Evolutionary conservation across 176 grass and related monocot genomes (phyloP).

Genomic region (Otatea glauca): DNA sequence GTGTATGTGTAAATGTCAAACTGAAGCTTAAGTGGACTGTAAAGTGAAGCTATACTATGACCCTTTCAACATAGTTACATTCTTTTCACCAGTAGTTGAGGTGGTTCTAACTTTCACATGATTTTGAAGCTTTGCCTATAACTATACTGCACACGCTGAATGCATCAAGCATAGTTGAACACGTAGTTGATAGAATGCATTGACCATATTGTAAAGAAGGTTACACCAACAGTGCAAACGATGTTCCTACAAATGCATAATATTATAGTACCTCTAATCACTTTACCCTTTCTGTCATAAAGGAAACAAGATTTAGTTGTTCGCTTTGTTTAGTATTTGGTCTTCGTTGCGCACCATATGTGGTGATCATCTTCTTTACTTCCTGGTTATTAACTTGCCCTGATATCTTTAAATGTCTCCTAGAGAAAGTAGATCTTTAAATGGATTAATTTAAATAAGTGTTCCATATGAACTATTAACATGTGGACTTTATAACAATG

Average conservation of each 20-base stretch:
- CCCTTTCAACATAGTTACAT: conserved; percentile 2
- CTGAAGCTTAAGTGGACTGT: conserved; percentile 4
- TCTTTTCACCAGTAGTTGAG: not conserved
- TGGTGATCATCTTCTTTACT: not conserved
- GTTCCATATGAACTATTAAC: not conserved
- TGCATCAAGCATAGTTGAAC: not conserved
- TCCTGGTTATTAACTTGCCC: not conserved
- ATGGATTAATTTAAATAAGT: not conserved
- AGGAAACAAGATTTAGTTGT: conserved; percentile 2
- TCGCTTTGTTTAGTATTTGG: conserved; percentile 1
- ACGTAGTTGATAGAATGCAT: not conserved
- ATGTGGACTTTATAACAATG: not conserved
- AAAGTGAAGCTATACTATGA: not conserved
- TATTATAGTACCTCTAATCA: not conserved
- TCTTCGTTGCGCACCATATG: not conserved
- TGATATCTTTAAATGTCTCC: not conserved
- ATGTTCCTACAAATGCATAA: not conserved
- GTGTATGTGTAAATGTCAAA: conserved; percentile 8
- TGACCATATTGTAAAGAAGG: not conserved
- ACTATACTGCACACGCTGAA: not conserved
- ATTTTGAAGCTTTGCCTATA: not conserved
- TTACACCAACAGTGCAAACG: conserved; percentile 31
- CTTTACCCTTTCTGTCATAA: not conserved
- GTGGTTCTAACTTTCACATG: not conserved
- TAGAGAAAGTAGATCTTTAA: not conserved